Evolutionary conservation across 345 rosid species (phyloP).

Genomic region (Geranium rotundifolium): DNA sequence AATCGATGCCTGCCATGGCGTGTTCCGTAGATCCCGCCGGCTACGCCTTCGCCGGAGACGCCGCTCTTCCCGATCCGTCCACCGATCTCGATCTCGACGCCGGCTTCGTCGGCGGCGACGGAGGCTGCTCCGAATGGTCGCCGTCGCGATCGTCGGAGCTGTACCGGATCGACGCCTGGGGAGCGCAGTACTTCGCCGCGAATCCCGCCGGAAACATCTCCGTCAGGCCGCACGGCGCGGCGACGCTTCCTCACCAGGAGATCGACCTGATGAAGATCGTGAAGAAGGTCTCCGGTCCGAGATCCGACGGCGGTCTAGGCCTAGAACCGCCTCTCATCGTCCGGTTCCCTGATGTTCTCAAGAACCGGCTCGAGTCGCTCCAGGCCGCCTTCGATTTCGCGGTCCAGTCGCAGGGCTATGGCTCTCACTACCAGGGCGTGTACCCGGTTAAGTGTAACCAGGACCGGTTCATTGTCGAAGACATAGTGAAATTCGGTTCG

Average conservation of each 20-base stretch:
- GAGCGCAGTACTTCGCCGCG: slow-evolving; percentile 74
- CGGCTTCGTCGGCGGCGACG: slow-evolving; percentile 14
- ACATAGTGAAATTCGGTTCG: slow-evolving; percentile 67
- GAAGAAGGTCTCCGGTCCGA: slow-evolving; percentile 69
- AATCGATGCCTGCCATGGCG: slow-evolving; percentile 94
- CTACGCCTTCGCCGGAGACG: slow-evolving; percentile 41
- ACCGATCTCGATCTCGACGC: slow-evolving; percentile 15
- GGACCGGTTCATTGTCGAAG: slow-evolving; percentile 81
- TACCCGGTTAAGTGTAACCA: slow-evolving; percentile 96
- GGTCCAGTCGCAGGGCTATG: slow-evolving; percentile 43
- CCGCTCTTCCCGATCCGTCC: slow-evolving; percentile 29
- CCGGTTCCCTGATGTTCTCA: slow-evolving; percentile 71
- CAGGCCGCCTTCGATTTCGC: slow-evolving; percentile 71
- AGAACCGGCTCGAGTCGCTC: slow-evolving; percentile 70
- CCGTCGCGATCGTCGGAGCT: slow-evolving; percentile 54
- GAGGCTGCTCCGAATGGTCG: slow-evolving; percentile 44
- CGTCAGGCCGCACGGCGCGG: slow-evolving; percentile 55
- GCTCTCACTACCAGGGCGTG: slow-evolving; percentile 74
- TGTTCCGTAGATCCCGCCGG: slow-evolving; percentile 64
- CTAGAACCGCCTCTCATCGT: slow-evolving; percentile 69
- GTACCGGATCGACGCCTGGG: slow-evolving; percentile 73
- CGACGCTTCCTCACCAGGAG: slow-evolving; percentile 65
- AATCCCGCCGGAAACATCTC: slow-evolving; percentile 60
- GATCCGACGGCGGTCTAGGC: slow-evolving; percentile 64
- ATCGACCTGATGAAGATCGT: slow-evolving; percentile 69